Base-by-base conservation (phyloP, 768 basidiomycete species). In the Suillus plorans region DNA sequence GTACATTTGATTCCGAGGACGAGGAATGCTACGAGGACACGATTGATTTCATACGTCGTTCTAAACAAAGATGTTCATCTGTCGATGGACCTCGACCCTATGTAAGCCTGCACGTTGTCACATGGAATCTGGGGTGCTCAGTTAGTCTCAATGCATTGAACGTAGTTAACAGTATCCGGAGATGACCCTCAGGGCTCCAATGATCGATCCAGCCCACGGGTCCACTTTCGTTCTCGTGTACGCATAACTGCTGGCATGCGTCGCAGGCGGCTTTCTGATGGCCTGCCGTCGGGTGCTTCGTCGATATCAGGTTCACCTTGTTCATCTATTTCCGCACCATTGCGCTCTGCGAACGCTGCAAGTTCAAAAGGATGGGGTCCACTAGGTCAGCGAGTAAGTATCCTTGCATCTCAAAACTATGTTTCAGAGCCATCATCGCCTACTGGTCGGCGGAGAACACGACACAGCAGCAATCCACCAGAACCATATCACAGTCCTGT, bases 281-380 rank as follows among this genome's bases (percentile, higher is more conserved):
- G 59, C n/a, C 72, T 63, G 63, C 53, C 64, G 31, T 76, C 74
- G 50, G 64, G 59, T 42, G 61, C 72, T 5, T 79, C 80, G 22
- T 85, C 87, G 41, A 69, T 80, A 25, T 87, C 88, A 7, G 81
- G 83, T 50, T 92, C 91, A 1, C 84, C 84, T 4, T 92, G 91
- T 5, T 93, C 92, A 3, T 92, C 91, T 47, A 89, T 94, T 67
- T 94, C 92, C 45, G 92, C 84, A 1, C 93, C 92, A 20, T 80
- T 94, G 28, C 89, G 87, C 57, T 84, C 86, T 34, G 82, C 80
- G 66, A 76, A 86, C 63, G 81, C 84, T 59, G 81, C 80, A 47
- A 69, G 64, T 50, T 80, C 78, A 65, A 81, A 84, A 3, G 81
- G 81, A 2, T 91, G 86, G 85, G 86, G 83, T 6, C 85, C 89